phyloP scores from a whole-genome alignment of 257 asterid species.

The Gentiana straminea region DNA sequence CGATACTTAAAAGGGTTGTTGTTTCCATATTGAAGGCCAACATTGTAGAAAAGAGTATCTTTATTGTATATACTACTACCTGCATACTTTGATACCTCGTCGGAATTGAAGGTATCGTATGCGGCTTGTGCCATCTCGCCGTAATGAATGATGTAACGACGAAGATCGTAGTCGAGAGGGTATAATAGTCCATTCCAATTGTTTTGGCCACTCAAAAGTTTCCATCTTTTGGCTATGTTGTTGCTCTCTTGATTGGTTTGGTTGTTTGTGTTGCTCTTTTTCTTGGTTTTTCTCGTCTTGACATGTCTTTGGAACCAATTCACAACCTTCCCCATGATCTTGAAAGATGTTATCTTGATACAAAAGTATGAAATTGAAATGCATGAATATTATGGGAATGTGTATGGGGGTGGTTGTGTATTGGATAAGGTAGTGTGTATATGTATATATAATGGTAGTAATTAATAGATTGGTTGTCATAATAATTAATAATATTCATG shows the following conservation, averaged over 20 bases:
- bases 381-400: neutral
- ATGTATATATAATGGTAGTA: no score
- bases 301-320: constrained; percentile 2
- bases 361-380: neutral
- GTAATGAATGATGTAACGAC: constrained; percentile 55
- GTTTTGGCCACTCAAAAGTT: constrained; percentile 45
- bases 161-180: constrained; percentile 65
- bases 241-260: constrained; percentile 3
- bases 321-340: constrained; percentile 1
- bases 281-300: neutral
- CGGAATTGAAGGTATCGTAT: constrained; percentile 60
- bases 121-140: constrained; percentile 66
- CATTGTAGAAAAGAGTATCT: constrained; percentile 35
- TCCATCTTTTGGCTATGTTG: constrained; percentile 48
- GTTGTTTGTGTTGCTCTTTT: neutral
- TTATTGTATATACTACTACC: constrained; percentile 50
- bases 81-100: constrained; percentile 53
- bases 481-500: no score
- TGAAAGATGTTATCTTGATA: neutral
- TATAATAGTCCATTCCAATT: constrained; percentile 61
- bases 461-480: no score
- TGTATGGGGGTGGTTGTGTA: neutral
- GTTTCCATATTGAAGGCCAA: constrained; percentile 28
- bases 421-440: no score
- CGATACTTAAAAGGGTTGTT: constrained; percentile 37